phyloP scores from a whole-genome alignment of 805 yeast species.

The Candida cerambycidarum region DNA sequence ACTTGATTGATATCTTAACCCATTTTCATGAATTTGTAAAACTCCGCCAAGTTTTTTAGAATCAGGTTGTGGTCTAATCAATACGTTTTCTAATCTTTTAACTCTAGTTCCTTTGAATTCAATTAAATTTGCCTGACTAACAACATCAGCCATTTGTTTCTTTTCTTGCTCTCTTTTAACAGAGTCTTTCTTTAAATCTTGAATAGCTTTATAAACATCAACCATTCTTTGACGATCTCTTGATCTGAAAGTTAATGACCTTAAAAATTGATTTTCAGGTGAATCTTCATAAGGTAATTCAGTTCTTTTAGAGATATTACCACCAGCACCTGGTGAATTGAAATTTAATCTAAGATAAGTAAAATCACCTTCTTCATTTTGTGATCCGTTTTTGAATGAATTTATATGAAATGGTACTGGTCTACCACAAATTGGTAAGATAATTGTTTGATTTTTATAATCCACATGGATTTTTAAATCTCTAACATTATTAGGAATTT shows the following conservation, averaged over 20 bases:
- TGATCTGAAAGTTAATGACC: constrained; percentile 85
- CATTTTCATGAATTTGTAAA: constrained; percentile 90
- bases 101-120: constrained; percentile 85
- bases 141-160: constrained; percentile 91
- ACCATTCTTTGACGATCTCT: constrained; percentile 88
- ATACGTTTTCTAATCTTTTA: constrained; percentile 81
- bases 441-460: constrained; percentile 80
- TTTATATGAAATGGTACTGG: constrained; percentile 98
- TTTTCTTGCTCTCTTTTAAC: constrained; percentile 87
- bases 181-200: constrained; percentile 88
- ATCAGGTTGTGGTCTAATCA: constrained; percentile 94
- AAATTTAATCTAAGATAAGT: constrained; percentile 88
- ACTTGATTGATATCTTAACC: constrained; percentile 89
- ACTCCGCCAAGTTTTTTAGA: constrained; percentile 94
- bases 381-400: constrained; percentile 90
- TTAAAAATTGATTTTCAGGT: constrained; percentile 79
- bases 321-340: constrained; percentile 88
- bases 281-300: constrained; percentile 91
- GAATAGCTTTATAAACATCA: constrained; percentile 84
- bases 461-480: constrained; percentile 89
- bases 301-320: constrained; percentile 62
- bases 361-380: constrained; percentile 94
- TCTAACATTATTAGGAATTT: constrained; percentile 78
- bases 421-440: constrained; percentile 89
- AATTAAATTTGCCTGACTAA: constrained; percentile 82